Conservation (phyloP, 2,329 filamentous ascomycete species). For the Xylariales sp. region DNA sequence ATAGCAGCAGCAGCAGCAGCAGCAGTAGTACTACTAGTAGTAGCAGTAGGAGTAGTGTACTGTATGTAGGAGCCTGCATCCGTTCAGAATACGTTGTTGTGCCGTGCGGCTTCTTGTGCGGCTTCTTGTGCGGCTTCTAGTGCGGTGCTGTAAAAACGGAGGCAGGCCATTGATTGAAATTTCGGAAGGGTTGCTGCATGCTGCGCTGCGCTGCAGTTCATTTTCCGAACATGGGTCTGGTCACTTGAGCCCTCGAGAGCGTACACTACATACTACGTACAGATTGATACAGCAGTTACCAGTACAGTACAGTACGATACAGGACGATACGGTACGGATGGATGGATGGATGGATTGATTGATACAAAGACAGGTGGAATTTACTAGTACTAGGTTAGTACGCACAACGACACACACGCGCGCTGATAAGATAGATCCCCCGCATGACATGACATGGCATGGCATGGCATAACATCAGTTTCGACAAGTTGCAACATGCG, state of each 20-base stretch:
- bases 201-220: slow-evolving; percentile 31
- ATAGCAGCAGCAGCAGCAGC: too few species aligned
- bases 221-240: slow-evolving; percentile 39
- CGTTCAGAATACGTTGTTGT: slow-evolving; percentile 13
- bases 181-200: slow-evolving; percentile 43
- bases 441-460: slow-evolving; percentile 24
- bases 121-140: too few species aligned
- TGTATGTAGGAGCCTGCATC: slow-evolving; percentile 3
- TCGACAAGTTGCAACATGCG: slow-evolving; percentile 25
- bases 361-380: slow-evolving; percentile 20
- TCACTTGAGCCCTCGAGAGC: slow-evolving; percentile 32
- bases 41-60: not conserved
- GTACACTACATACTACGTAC: slow-evolving; percentile 3
- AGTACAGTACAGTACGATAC: too few species aligned
- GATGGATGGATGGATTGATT: not conserved
- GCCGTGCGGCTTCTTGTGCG: too few species aligned
- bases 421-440: slow-evolving; percentile 34
- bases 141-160: too few species aligned
- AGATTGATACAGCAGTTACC: too few species aligned
- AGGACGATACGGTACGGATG: too few species aligned
- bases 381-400: not conserved
- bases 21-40: too few species aligned
- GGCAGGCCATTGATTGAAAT: slow-evolving; percentile 35
- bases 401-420: slow-evolving; percentile 1
- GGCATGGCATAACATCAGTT: slow-evolving; percentile 30